phyloP scores from a whole-genome alignment of 2,329 filamentous ascomycete genomes.

The Erysiphe pulchra region DNA sequence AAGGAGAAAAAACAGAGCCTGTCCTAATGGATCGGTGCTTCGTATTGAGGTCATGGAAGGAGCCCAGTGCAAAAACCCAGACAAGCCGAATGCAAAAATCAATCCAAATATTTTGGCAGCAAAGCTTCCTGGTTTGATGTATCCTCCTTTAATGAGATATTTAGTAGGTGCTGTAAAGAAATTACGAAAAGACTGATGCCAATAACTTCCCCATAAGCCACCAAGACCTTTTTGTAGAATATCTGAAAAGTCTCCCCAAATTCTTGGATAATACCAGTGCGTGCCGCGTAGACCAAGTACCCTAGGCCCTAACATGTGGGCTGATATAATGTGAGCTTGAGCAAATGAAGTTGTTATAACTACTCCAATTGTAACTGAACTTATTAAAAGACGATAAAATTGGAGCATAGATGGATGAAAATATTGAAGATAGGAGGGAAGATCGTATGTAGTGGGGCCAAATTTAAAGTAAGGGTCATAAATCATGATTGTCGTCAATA shows the following conservation, averaged over 20 bases:
- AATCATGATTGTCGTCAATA: constrained; percentile 40
- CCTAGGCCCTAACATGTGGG: constrained; percentile 21
- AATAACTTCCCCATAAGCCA: constrained; percentile 66
- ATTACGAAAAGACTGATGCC: constrained; percentile 75
- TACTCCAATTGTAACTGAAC: constrained; percentile 27
- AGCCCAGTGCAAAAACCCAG: constrained; percentile 41
- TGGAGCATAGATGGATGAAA: constrained; percentile 22
- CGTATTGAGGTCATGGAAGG: constrained; percentile 42
- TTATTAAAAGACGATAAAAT: constrained; percentile 29
- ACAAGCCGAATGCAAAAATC: constrained; percentile 36
- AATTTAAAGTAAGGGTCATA: constrained; percentile 55
- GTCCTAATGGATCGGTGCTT: constrained; percentile 21
- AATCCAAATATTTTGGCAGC: constrained; percentile 14
- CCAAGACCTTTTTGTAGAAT: constrained; percentile 45
- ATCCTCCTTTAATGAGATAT: constrained; percentile 18
- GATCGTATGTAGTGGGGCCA: constrained; percentile 19
- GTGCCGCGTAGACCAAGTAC: constrained; percentile 28
- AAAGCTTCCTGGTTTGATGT: constrained; percentile 15
- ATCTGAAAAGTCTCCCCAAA: constrained; percentile 24
- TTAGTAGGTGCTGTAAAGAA: constrained; percentile 36
- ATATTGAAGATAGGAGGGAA: constrained; percentile 19
- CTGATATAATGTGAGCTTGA: constrained; percentile 30
- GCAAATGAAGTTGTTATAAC: constrained; percentile 36
- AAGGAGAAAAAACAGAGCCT: constrained; percentile 44
- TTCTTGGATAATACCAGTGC: constrained; percentile 32